A percentile compares a stretch with the other conserved stretches of the same genome.
Evolutionary conservation across 495 filamentous ascomycete genomes (phyloP).

Genomic region (Penicillium robsamsonii): DNA sequence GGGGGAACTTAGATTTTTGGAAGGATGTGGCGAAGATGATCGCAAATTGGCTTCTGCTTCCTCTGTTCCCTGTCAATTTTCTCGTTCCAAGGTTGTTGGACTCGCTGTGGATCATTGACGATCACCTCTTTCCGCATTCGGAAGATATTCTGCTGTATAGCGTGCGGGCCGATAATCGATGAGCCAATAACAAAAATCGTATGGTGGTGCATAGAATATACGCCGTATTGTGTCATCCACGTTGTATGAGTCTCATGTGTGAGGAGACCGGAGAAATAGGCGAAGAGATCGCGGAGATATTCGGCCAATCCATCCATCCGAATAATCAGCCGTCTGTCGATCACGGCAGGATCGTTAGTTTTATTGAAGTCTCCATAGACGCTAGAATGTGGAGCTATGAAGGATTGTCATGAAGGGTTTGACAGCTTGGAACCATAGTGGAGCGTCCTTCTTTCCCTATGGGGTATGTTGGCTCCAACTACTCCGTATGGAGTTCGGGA

Average conservation of each 20-base stretch:
- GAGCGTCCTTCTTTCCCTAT: not conserved
- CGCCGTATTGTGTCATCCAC: not conserved
- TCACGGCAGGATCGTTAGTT: conserved; percentile 2
- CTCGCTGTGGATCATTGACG: not conserved
- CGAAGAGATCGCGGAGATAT: not conserved
- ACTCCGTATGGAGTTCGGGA: not conserved
- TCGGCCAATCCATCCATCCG: not conserved
- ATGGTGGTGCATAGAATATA: not conserved
- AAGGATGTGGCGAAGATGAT: conserved; percentile 1
- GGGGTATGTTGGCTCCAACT: not conserved
- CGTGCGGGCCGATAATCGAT: not conserved
- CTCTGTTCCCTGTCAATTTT: not conserved
- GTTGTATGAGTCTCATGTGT: not conserved
- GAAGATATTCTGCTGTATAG: not conserved
- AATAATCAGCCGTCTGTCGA: not conserved
- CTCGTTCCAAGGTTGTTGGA: not conserved
- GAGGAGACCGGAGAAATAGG: not conserved
- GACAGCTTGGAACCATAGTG: conserved; percentile 3
- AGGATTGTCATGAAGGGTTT: conserved; percentile 3
- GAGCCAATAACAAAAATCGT: not conserved
- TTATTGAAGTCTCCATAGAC: not conserved
- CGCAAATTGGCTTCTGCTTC: not conserved
- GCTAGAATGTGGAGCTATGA: conserved; percentile 2
- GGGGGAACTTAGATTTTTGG: not conserved
- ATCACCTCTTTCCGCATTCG: not conserved